Evolutionary conservation across 768 basidiomycete genomes (phyloP), one percentile per base, ranked within the genome.

Genomic region (Steccherinum ochraceum): DNA sequence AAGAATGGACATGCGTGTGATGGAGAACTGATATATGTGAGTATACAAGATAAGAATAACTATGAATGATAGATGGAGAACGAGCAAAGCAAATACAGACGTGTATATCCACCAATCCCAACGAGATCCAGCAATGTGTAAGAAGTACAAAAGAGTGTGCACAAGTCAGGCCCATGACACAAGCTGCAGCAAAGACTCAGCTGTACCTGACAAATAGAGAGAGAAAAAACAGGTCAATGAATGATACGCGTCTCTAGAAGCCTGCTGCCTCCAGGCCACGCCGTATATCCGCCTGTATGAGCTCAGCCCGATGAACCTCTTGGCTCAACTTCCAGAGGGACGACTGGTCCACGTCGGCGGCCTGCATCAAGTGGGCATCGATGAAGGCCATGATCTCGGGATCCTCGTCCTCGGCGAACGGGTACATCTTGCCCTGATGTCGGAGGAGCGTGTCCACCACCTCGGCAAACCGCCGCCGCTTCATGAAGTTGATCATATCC

Each of bases 221-320:
- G n/a, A n/a, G n/a, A n/a, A n/a, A n/a, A n/a, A n/a, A n/a, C n/a
- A n/a, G n/a, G n/a, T n/a, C n/a, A n/a, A n/a, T n/a, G n/a, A n/a
- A n/a, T n/a, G n/a, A n/a, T n/a, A n/a, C n/a, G n/a, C n/a, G n/a
- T n/a, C n/a, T n/a, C 67, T 64, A 85, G 60, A 87, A 86, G 5
- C 83, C 83, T 44, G 83, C 83, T 24, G 77, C 78, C 65, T 84
- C 81, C 40, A 86, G 64, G n/a, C 81, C 81, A 59, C 75, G 81
- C 56, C 81, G 71, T 50, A 85, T 81, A 61, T 86, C 81, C 24
- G 79, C 80, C 63, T 83, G 75, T 24, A 76, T 73, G 41, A 80
- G 56, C 64, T 86, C 83, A 23, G 69, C 65, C 45, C 76, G 74
- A 65, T 79, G 79, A 40, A 85, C 68, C 52, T 83, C 82, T 57